These are phyloP conservation scores for Penicillium mononematosum DNA, from an alignment of 495 filamentous ascomycete genomes.

Conservation along the genomic window DNA sequence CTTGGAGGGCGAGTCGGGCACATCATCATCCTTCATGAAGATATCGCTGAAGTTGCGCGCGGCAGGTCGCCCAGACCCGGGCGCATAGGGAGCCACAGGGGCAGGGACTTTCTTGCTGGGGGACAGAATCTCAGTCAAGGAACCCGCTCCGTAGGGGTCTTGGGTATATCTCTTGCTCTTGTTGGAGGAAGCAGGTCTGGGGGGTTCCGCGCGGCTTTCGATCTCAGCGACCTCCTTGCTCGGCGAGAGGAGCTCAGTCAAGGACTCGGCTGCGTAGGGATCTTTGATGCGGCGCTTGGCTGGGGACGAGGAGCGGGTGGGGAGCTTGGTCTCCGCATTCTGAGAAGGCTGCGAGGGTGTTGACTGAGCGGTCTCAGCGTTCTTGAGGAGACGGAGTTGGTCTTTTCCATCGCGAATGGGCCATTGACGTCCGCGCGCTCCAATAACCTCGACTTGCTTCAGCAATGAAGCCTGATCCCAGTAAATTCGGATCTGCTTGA, in stretches of 20 bases:
- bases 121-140: conserved; percentile 28
- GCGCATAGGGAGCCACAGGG: conserved; percentile 39
- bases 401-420: conserved; percentile 88
- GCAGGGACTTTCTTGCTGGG: conserved; percentile 22
- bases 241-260: conserved; percentile 40
- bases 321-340: conserved; percentile 27
- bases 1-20: conserved; percentile 50
- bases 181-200: conserved; percentile 11
- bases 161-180: conserved; percentile 21
- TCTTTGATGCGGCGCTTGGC: conserved; percentile 55
- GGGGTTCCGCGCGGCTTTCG: not conserved
- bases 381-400: conserved; percentile 70
- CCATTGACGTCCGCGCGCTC: conserved; percentile 83
- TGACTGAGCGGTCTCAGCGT: conserved; percentile 30
- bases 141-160: conserved; percentile 29
- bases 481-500: conserved; percentile 78
- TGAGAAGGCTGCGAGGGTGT: conserved; percentile 18
- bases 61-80: conserved; percentile 57
- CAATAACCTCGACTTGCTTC: conserved; percentile 92
- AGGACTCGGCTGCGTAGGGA: conserved; percentile 73
- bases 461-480: conserved; percentile 96
- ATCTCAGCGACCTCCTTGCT: conserved; percentile 28
- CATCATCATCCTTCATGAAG: conserved; percentile 53
- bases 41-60: conserved; percentile 63
- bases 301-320: conserved; percentile 47